Conservation (phyloP, 306 rosid genomes). For the Fagus crenata region DNA sequence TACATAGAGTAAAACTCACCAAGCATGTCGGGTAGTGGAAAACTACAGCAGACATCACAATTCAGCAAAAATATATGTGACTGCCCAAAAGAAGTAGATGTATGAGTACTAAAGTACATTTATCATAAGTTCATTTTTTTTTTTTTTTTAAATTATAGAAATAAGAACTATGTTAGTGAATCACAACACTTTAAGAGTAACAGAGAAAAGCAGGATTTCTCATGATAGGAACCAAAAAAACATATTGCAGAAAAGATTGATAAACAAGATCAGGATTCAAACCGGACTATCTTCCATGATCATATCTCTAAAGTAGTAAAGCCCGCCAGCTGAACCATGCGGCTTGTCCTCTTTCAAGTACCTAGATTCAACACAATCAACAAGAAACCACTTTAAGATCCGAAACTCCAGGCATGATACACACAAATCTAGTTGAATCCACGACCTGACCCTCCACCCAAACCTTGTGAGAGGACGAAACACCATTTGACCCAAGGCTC, state of each 20-base stretch:
- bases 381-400: constrained; percentile 21
- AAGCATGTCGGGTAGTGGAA: constrained; percentile 82
- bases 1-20: constrained; percentile 50
- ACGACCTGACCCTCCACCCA: too few relatives aligned
- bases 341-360: constrained; percentile 98
- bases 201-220: too few relatives aligned
- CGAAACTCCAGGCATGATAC: neutral
- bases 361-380: constrained; percentile 41
- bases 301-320: constrained; percentile 72
- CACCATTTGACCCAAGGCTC: too few relatives aligned
- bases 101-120: constrained; percentile 16
- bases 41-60: constrained; percentile 95
- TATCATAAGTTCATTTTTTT: neutral
- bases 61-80: constrained; percentile 87
- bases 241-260: neutral
- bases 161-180: neutral
- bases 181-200: neutral
- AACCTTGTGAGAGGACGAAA: too few relatives aligned
- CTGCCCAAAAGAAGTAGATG: constrained; percentile 51
- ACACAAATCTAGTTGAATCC: too few relatives aligned
- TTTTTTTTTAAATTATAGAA: neutral
- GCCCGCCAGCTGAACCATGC: constrained; percentile 94
- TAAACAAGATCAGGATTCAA: constrained; percentile 27
- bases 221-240: neutral
- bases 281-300: constrained; percentile 96